Evolutionary conservation across 164 flowering plant species (phyloP).

Genomic region (Chloranthus sessilifolius): DNA sequence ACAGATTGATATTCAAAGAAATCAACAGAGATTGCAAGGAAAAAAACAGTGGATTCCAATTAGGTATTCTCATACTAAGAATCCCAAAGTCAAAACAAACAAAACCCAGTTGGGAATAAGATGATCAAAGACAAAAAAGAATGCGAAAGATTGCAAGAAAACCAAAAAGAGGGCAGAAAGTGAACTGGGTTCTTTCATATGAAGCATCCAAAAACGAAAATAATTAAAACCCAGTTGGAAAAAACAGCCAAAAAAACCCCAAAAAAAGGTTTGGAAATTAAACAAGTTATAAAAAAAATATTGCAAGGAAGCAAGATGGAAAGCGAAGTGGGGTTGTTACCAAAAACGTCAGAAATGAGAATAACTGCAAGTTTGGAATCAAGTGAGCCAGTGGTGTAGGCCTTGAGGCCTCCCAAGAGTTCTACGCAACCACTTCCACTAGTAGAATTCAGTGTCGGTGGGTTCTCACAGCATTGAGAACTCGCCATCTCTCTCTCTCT

Average conservation of each 20-base stretch:
- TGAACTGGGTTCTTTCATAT: neutral
- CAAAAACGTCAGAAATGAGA: conserved; percentile 62
- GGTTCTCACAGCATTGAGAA: conserved; percentile 10
- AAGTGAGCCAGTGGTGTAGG: conserved; percentile 50
- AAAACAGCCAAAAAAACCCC: neutral
- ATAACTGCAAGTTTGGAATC: conserved; percentile 50
- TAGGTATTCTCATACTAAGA: too few relatives aligned
- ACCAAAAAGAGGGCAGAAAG: too few relatives aligned
- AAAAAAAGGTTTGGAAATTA: too few relatives aligned
- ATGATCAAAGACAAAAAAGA: neutral
- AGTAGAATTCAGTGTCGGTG: conserved; percentile 27
- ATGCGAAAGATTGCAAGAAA: neutral
- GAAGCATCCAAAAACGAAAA: neutral
- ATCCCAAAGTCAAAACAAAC: too few relatives aligned
- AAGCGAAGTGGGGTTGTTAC: conserved; percentile 19
- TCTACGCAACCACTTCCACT: conserved; percentile 50
- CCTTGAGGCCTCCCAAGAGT: conserved; percentile 47
- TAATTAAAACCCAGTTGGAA: neutral
- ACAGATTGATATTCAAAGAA: too few relatives aligned
- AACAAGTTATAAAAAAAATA: conserved; percentile 1
- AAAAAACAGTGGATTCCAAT: too few relatives aligned
- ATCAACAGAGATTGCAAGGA: too few relatives aligned
- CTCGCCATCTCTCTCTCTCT: conserved; percentile 13
- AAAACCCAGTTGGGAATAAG: too few relatives aligned
- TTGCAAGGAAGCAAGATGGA: neutral